phyloP scores from a whole-genome alignment of 768 basidiomycete species.

The Rhizopogon salebrosus region DNA sequence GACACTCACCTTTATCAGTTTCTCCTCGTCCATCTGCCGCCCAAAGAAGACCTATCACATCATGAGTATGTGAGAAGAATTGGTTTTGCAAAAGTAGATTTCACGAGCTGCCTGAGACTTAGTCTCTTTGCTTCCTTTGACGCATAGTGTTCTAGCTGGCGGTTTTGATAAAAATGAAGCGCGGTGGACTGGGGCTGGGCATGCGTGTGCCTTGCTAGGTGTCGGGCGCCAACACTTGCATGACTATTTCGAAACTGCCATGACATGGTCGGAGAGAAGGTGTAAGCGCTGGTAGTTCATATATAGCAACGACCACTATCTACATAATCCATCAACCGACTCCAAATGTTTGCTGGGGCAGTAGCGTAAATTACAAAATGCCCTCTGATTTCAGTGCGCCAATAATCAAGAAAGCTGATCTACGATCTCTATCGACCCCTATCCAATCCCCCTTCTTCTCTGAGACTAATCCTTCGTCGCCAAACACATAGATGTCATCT shows the following conservation, averaged over 20 bases:
- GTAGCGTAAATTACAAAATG: slow-evolving; percentile 38
- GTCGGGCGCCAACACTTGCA: slow-evolving; percentile 4
- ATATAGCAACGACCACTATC: not conserved
- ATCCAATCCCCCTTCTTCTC: slow-evolving; percentile 64
- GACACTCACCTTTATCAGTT: slow-evolving; percentile 61
- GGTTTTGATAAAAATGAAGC: slow-evolving; percentile 76
- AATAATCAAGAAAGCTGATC: slow-evolving; percentile 76
- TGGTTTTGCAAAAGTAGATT: slow-evolving; percentile 9
- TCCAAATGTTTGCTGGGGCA: not conserved
- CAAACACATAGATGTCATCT: slow-evolving; percentile 60
- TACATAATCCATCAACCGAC: no score
- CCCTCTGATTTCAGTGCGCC: slow-evolving; percentile 72
- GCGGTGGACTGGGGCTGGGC: slow-evolving; percentile 33
- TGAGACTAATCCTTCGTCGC: slow-evolving; percentile 47
- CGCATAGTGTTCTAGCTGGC: slow-evolving; percentile 77
- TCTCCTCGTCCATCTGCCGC: slow-evolving; percentile 73
- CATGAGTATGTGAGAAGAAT: slow-evolving; percentile 5
- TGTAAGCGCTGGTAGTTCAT: not conserved
- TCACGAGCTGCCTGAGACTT: slow-evolving; percentile 75
- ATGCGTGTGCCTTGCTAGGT: slow-evolving; percentile 9
- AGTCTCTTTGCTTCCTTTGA: slow-evolving; percentile 65
- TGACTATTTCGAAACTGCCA: slow-evolving; percentile 11
- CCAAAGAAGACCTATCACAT: slow-evolving; percentile 71
- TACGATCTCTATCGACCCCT: slow-evolving; percentile 71
- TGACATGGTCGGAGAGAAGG: slow-evolving; percentile 18